A percentile compares a stretch with the other conserved stretches of the same genome.
phyloP scores from a whole-genome alignment of 2,329 filamentous ascomycete genomes.

The Diplodia seriata region DNA sequence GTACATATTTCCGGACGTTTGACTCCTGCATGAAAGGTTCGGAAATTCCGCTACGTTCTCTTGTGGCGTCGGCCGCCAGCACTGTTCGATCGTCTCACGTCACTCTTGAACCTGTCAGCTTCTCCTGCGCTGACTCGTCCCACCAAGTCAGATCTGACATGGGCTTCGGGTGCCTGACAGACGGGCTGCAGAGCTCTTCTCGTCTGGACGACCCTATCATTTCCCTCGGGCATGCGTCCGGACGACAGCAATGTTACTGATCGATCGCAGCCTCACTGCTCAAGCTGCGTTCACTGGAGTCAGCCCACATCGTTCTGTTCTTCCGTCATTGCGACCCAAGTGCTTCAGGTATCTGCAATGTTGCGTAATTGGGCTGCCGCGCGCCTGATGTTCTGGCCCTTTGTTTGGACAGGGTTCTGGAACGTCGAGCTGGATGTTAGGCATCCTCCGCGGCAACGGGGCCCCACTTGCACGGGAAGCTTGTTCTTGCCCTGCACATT shows the following conservation, averaged over 20 bases:
- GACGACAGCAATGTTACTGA: background rate
- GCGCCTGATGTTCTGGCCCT: no score
- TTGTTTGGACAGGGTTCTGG: background rate
- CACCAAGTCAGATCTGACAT: background rate
- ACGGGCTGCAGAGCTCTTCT: background rate
- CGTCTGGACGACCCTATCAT: background rate
- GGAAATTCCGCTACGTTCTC: no score
- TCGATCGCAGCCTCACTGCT: background rate
- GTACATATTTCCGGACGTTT: no score
- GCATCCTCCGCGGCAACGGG: background rate
- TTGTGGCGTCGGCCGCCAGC: no score
- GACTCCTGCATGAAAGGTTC: background rate
- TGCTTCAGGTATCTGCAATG: background rate
- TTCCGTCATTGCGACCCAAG: background rate
- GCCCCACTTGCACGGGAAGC: background rate
- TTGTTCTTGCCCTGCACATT: no score
- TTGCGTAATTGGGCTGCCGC: background rate
- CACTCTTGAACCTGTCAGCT: background rate
- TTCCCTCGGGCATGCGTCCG: background rate
- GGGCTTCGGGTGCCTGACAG: background rate
- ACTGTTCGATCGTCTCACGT: no score
- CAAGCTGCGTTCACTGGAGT: background rate
- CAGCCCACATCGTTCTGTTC: background rate
- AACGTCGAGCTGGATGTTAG: background rate
- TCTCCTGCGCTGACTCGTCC: background rate